Conservation (phyloP, 129 eudicot genomes). For the Pittosporum tobira region DNA sequence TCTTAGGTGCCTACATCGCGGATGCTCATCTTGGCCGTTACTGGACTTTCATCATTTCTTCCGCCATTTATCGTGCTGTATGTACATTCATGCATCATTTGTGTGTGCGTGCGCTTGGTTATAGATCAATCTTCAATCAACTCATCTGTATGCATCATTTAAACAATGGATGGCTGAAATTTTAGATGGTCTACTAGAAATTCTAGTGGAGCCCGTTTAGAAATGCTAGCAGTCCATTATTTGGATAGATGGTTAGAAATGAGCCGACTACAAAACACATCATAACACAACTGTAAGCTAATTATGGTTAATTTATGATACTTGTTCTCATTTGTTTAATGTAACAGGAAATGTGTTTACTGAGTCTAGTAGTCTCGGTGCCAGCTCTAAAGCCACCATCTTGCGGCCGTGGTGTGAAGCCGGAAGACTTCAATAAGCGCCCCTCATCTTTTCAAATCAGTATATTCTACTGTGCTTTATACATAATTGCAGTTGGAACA, state of each 20-base stretch:
- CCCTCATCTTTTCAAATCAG: slow-evolving; percentile 42
- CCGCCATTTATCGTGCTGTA: slow-evolving; percentile 38
- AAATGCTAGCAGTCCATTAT: no score
- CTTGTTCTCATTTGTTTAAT: neutral
- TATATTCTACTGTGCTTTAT: slow-evolving; percentile 42
- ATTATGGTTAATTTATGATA: no score
- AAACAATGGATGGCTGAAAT: no score
- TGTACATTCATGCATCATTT: no score
- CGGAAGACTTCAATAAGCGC: slow-evolving; percentile 25
- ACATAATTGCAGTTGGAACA: slow-evolving; percentile 51
- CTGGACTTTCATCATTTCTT: slow-evolving; percentile 53
- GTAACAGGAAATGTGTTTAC: slow-evolving; percentile 51
- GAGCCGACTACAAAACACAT: no score
- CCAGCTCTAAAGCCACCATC: slow-evolving; percentile 38
- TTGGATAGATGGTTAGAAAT: no score
- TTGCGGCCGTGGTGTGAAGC: slow-evolving; percentile 27
- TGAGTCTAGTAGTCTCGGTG: slow-evolving; percentile 41
- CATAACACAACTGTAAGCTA: no score
- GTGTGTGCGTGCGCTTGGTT: no score
- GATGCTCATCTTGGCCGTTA: slow-evolving; percentile 51
- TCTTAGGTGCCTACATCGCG: slow-evolving; percentile 54
- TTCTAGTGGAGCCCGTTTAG: no score
- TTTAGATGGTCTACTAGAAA: no score
- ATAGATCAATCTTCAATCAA: no score
- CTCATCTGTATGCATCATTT: no score